Evolutionary conservation across 805 yeast genomes (phyloP).

Genomic region (Candida caryicola): DNA sequence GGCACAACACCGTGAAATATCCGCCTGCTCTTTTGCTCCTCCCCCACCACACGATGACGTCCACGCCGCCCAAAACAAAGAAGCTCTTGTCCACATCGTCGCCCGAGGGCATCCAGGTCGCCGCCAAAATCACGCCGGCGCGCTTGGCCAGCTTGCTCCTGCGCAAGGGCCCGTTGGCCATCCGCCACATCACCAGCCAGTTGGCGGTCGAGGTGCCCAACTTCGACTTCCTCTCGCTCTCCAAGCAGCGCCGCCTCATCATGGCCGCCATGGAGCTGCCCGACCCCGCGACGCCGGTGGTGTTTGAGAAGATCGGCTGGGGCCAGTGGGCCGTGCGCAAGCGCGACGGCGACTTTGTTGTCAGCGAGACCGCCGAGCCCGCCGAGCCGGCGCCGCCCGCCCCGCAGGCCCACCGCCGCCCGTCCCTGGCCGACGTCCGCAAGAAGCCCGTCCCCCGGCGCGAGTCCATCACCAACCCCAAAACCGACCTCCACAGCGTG

Average conservation of each 20-base stretch:
- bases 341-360: slow-evolving; percentile 43
- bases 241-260: slow-evolving; percentile 86
- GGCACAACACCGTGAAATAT: too few species aligned
- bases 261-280: slow-evolving; percentile 85
- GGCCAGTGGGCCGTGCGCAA: slow-evolving; percentile 91
- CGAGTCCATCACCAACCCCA: slow-evolving; percentile 50
- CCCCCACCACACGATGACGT: background rate
- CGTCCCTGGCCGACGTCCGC: slow-evolving; percentile 32
- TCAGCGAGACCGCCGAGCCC: slow-evolving; percentile 44
- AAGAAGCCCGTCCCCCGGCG: slow-evolving; percentile 35
- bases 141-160: slow-evolving; percentile 66
- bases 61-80: slow-evolving; percentile 6
- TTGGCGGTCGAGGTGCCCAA: slow-evolving; percentile 71
- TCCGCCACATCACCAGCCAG: slow-evolving; percentile 82
- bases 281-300: slow-evolving; percentile 55
- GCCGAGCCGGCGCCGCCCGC: background rate
- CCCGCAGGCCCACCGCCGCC: background rate
- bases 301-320: slow-evolving; percentile 95
- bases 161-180: slow-evolving; percentile 83
- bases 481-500: slow-evolving; percentile 43
- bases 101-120: slow-evolving; percentile 86
- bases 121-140: slow-evolving; percentile 77
- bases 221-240: slow-evolving; percentile 74
- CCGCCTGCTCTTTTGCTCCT: too few species aligned
- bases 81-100: slow-evolving; percentile 65